A percentile compares a stretch with the other conserved stretches of the same genome.
Conservation (phyloP, 1,284 basidiomycete species). For the Quambalaria eucalypti region DNA sequence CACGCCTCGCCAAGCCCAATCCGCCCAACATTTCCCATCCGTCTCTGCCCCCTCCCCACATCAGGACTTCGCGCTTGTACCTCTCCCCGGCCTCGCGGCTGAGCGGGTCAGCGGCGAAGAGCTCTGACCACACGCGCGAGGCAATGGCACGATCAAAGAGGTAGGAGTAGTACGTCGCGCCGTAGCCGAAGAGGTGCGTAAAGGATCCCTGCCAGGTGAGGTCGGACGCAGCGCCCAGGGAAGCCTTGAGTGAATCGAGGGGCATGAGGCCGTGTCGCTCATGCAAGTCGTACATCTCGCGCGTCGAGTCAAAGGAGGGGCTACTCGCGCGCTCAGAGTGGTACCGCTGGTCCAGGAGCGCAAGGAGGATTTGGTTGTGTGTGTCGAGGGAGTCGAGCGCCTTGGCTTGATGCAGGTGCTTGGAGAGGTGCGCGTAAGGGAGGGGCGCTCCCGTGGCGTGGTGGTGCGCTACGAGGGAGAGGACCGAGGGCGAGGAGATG, state of each 20-base stretch:
- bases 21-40: constrained; percentile 86
- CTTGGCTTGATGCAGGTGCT: constrained; percentile 16
- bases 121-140: constrained; percentile 69
- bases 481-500: constrained; percentile 70
- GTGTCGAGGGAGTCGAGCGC: constrained; percentile 58
- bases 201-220: constrained; percentile 78
- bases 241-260: too few species aligned
- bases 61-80: constrained; percentile 67
- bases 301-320: constrained; percentile 58
- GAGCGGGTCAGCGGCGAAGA: constrained; percentile 56
- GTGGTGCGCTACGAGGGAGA: constrained; percentile 65
- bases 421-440: constrained; percentile 56
- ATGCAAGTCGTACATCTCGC: constrained; percentile 49
- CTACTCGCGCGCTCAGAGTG: constrained; percentile 57
- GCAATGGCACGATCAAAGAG: constrained; percentile 92
- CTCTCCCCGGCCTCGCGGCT: constrained; percentile 57
- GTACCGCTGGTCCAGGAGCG: constrained; percentile 78
- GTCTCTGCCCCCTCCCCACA: constrained; percentile 78
- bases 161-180: constrained; percentile 95
- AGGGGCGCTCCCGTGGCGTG: constrained; percentile 60
- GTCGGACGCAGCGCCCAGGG: background rate
- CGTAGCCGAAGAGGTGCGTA: constrained; percentile 89
- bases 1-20: too few species aligned
- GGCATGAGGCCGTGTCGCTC: constrained; percentile 1
- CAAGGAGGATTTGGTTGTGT: constrained; percentile 82